Base-by-base conservation (phyloP, 768 basidiomycete species). In the Cantharellus anzutake region DNA sequence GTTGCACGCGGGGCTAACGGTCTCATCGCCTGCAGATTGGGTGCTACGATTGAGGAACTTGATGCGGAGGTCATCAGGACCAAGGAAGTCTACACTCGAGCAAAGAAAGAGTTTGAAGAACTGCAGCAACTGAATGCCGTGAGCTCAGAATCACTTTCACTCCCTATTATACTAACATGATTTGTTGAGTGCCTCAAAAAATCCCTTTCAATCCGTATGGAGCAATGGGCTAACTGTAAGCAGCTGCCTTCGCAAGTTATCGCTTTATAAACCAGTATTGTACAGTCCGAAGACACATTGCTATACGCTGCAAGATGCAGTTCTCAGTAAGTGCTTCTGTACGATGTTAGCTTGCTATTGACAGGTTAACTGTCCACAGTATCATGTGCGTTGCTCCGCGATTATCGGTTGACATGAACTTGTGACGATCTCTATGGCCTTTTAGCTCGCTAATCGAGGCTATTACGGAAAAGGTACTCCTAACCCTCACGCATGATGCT, bases 11-110 rank as follows among this genome's bases (percentile, higher is more conserved):
- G 29, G 11, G 44, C 44, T 48, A 1, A 55, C 52, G 14, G 7
- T 29, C 14, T 55, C 38, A 55, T 11, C 38, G 14, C 44, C 35
- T 11, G 7, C 59, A 88, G 84, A 44, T 81, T 88, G 58, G 88
- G 89, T 4, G 81, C 82, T 0, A 77, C 80, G 2, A 78, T 89
- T 3, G 87, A 88, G 58, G 81, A 89, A 56, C 79, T 94, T 75
- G 78, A 82, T 0, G 72, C 75, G 7, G 80, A 86, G 65, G 74
- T 91, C 29, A 81, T 82, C 67, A 79, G 76, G 60, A 79, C 83
- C 5, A 77, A 77, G 64, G 74, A 73, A 3, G 77, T 74, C 35
- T 71, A 83, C 7, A 76, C 84, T 2, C 78, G 71, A 16, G 84
- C 81, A 0, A 76, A 80, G 60, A 72, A 67, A 50, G 82, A 85